A percentile compares a stretch with the other conserved stretches of the same genome.
Evolutionary conservation across 176 grass and related monocot species (phyloP).

Genomic region (Eragrostis nindensis): DNA sequence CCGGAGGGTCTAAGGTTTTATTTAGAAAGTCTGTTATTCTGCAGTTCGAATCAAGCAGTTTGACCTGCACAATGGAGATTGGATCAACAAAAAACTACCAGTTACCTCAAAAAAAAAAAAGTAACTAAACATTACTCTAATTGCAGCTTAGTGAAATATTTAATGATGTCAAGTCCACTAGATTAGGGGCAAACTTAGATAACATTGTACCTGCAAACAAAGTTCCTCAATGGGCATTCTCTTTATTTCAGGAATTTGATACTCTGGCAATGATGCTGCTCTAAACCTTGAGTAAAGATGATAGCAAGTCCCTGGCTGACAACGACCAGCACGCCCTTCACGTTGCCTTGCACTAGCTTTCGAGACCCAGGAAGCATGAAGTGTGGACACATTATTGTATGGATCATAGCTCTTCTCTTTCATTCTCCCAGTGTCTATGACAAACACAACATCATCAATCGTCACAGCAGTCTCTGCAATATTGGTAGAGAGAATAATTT

Average conservation of each 20-base stretch:
- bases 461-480: conserved; percentile 97
- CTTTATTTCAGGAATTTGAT: conserved; percentile 93
- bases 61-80: conserved; percentile 63
- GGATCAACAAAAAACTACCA: conserved; percentile 32
- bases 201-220: conserved; percentile 77
- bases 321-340: conserved; percentile 90
- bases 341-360: conserved; percentile 91
- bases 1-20: conserved; percentile 88
- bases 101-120: no score
- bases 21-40: conserved; percentile 76
- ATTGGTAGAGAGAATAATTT: conserved; percentile 99
- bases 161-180: conserved; percentile 9
- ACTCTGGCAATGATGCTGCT: conserved; percentile 76
- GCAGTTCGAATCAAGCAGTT: conserved; percentile 81
- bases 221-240: conserved; percentile 98
- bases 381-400: conserved; percentile 94
- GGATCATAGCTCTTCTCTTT: conserved; percentile 99
- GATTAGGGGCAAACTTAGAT: conserved; percentile 20
- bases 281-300: conserved; percentile 92
- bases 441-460: conserved; percentile 96
- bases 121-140: conserved; percentile 17
- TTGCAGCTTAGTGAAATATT: conserved; percentile 13
- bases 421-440: conserved; percentile 95
- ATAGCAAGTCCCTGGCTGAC: conserved; percentile 89
- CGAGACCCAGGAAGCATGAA: conserved; percentile 94